phyloP scores from a whole-genome alignment of 2,329 filamentous ascomycete genomes.

The Ophiostoma quercus region DNA sequence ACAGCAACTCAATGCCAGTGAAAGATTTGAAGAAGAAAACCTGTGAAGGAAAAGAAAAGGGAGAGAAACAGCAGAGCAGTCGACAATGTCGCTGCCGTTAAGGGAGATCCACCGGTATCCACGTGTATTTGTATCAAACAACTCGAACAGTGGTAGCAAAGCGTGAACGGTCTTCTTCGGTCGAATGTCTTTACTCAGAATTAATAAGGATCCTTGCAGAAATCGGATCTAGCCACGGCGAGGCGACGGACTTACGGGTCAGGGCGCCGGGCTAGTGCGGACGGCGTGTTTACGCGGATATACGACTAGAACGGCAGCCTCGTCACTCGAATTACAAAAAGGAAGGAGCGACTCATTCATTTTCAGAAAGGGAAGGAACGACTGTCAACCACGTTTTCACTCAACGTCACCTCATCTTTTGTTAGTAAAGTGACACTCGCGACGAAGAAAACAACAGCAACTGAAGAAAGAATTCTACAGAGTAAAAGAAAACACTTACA shows the following conservation, averaged over 20 bases:
- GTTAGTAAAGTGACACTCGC: not conserved
- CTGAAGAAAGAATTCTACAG: not conserved
- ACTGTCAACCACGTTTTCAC: not conserved
- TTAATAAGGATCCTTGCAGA: not conserved
- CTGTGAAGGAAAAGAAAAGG: not conserved
- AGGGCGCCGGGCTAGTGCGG: not conserved
- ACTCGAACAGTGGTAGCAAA: not conserved
- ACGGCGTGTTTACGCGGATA: not conserved
- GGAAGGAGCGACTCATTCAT: not conserved
- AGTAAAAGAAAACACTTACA: not conserved
- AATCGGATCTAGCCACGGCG: conserved; percentile 5
- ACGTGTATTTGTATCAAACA: not conserved
- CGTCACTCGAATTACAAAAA: not conserved
- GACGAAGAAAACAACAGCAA: not conserved
- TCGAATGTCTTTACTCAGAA: not conserved
- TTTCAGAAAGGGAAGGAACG: not conserved
- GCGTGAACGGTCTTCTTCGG: not conserved
- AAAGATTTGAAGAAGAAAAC: not conserved
- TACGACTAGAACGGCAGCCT: not conserved
- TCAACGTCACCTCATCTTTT: not conserved
- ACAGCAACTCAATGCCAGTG: too few relatives aligned
- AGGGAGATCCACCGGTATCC: not conserved
- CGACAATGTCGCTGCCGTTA: not conserved
- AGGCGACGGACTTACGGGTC: not conserved
- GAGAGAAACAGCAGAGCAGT: not conserved